A percentile compares a stretch with the other conserved stretches of the same genome.
These are phyloP conservation scores for Cyclotella cryptica DNA, from an alignment of 108 stramenopile genomes.

Conservation along the genomic window DNA sequence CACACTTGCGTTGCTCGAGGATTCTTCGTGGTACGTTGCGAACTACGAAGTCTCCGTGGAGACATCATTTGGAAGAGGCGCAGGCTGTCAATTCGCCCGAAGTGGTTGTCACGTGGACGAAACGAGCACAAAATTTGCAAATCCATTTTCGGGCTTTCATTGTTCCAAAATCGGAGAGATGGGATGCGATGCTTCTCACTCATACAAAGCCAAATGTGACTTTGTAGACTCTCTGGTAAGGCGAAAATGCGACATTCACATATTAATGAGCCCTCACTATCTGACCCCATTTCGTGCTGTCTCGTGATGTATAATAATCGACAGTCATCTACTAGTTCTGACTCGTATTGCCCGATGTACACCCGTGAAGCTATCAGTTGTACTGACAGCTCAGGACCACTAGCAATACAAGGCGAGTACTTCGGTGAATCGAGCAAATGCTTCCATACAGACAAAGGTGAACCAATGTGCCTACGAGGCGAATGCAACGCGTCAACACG, in stretches of 20 bases:
- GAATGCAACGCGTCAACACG: constrained; percentile 32
- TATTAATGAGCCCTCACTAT: too few relatives aligned
- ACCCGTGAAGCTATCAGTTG: constrained; percentile 38
- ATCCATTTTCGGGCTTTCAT: constrained; percentile 33
- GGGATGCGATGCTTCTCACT: constrained; percentile 48
- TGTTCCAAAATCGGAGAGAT: constrained; percentile 36
- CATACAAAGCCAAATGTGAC: constrained; percentile 50
- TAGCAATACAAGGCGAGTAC: constrained; percentile 25
- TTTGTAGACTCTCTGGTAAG: constrained; percentile 22
- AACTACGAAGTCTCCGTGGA: constrained; percentile 48
- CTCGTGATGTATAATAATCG: background rate
- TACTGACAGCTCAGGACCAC: constrained; percentile 14
- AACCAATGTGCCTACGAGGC: constrained; percentile 40
- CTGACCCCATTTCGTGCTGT: too few relatives aligned
- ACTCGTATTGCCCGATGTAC: constrained; percentile 38
- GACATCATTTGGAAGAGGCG: constrained; percentile 47
- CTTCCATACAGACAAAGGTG: constrained; percentile 33
- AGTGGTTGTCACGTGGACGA: constrained; percentile 27
- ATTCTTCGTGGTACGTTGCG: constrained; percentile 59
- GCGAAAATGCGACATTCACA: too few relatives aligned
- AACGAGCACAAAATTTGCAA: background rate
- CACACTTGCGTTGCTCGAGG: constrained; percentile 56
- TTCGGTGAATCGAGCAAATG: constrained; percentile 51
- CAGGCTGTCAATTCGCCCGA: constrained; percentile 55
- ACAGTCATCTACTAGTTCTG: background rate